These are phyloP conservation scores for Phialophora expanda DNA, from an alignment of 2,329 filamentous ascomycete species.

Conservation along the genomic window DNA sequence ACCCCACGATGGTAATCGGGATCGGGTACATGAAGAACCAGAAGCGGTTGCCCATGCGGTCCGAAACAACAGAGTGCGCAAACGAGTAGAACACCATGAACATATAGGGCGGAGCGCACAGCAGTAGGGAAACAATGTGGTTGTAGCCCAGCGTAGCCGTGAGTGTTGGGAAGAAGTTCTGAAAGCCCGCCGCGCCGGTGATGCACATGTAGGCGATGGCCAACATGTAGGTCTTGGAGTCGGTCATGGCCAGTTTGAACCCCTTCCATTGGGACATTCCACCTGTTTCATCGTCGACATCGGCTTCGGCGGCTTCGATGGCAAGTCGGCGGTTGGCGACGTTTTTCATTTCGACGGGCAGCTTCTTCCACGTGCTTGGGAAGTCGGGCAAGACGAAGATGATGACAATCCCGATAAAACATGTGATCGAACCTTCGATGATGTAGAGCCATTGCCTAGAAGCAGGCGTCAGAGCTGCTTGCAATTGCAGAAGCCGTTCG, in stretches of 20 bases:
- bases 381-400: constrained; percentile 48
- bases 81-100: constrained; percentile 60
- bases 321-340: constrained; percentile 57
- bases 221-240: constrained; percentile 50
- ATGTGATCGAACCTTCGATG: constrained; percentile 59
- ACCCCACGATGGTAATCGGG: constrained; percentile 58
- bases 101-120: constrained; percentile 61
- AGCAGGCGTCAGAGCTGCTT: not conserved
- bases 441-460: constrained; percentile 63
- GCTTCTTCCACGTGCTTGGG: constrained; percentile 51
- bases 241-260: constrained; percentile 58
- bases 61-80: constrained; percentile 53
- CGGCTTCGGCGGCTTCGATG: constrained; percentile 57
- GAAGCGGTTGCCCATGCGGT: constrained; percentile 55
- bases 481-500: not conserved
- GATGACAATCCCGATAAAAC: constrained; percentile 48
- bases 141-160: constrained; percentile 53
- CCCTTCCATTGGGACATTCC: constrained; percentile 56
- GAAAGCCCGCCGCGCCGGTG: constrained; percentile 58
- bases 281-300: constrained; percentile 56
- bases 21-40: constrained; percentile 61
- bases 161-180: constrained; percentile 63
- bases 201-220: constrained; percentile 57
- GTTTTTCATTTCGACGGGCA: constrained; percentile 53
- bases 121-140: constrained; percentile 56